Percentiles rank a stretch among this genome's conserved stretches.
These are phyloP conservation scores for Cucumis melo DNA, from an alignment of 306 rosid genomes.

Conservation along the genomic window DNA sequence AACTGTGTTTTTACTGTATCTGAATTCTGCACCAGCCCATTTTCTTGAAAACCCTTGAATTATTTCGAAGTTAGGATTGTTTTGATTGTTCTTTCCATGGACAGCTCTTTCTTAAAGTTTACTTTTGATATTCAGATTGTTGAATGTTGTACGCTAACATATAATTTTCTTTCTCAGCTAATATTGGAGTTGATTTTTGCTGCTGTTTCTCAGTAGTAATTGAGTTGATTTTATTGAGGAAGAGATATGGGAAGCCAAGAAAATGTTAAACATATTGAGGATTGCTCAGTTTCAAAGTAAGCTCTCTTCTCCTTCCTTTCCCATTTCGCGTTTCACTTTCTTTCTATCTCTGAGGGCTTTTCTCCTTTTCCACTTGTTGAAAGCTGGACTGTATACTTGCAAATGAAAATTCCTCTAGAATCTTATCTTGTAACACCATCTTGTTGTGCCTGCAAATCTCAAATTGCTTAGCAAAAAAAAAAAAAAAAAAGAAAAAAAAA, in stretches of 20 bases:
- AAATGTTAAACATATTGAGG: slow-evolving; percentile 66
- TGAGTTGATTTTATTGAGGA: neutral
- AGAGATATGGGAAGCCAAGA: slow-evolving; percentile 53
- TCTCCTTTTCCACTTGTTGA: neutral
- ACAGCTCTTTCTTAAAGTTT: no score
- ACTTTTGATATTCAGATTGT: no score
- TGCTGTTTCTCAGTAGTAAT: neutral
- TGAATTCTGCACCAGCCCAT: neutral
- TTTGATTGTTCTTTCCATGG: no score
- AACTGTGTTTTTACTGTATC: neutral
- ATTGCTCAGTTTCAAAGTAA: slow-evolving; percentile 83
- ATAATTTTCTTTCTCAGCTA: neutral
- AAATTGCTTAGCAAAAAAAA: neutral
- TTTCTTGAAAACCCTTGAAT: neutral
- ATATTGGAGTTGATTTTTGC: neutral
- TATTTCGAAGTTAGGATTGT: neutral
- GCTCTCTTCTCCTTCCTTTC: slow-evolving; percentile 3
- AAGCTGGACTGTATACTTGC: neutral
- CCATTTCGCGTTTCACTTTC: neutral
- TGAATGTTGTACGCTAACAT: no score
- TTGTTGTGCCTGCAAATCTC: neutral
- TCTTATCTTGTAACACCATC: neutral
- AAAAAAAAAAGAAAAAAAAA: no score
- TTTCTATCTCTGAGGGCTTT: neutral
- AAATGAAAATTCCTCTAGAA: neutral